Evolutionary conservation across 2,329 filamentous ascomycete species (phyloP), one percentile per base, ranked within the genome.

Genomic region (Botrytis fabae): DNA sequence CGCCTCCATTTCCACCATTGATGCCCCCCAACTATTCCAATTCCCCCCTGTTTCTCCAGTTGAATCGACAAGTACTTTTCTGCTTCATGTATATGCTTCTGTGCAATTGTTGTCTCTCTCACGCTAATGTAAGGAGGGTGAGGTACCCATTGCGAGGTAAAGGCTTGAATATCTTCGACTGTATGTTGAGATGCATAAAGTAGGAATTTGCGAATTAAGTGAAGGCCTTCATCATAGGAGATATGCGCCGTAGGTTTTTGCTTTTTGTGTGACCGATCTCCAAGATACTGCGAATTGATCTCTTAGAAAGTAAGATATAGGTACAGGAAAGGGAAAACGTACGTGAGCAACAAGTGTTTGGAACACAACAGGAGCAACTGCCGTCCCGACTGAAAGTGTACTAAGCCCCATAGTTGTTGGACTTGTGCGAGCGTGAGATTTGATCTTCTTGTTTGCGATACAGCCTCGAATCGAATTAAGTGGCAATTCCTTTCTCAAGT

Each of bases 1-100:
- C 89, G 88, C 70, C 93, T 88, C 94, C 94, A 97, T 83, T 94
- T 89, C 95, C 95, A 94, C 96, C 96, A 94, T 74, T 90, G 88
- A 79, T 88, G 86, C 4, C 96, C 96, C 59, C 96, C 96, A 62
- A 97, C 90, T 76, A 88, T 87, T 69, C 88, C 86, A 75, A 94
- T 86, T 4, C 95, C 95, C 35, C 95, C 95, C 40, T 91, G 88
- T 0, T 88, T 85, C 0, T 95, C 95, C n/a, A 98, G 85, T 81
- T 98, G 92, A 2, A 88, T 85, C 70, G 89, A 86, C 28, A 98
- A 82, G 12, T 90, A 82, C 40, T 87, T 84, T 0, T 94, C 94
- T 0, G 95, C 89, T 61, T 87, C 85, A 2, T 84, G 83, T 38
- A 97, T 83, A 73, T 90, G 86, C n/a, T 88, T 84, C 0, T 89